Evolutionary conservation across 1,284 basidiomycete genomes (phyloP).

Genomic region (Anthracocystis panici-leucophaei): DNA sequence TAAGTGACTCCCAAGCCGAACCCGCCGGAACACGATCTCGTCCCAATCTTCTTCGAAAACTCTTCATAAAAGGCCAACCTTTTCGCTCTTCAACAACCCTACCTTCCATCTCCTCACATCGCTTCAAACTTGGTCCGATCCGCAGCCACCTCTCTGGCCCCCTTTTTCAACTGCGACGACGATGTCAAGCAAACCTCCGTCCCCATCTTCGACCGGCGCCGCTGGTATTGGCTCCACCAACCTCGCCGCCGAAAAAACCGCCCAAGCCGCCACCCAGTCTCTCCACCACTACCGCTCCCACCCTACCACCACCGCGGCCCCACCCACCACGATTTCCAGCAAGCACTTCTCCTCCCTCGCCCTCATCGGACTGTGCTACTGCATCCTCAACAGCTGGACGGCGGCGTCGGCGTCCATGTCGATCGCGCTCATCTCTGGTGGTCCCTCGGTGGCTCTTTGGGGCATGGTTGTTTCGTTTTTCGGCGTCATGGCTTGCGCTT

Average conservation of each 20-base stretch:
- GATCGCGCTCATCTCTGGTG: constrained; percentile 67
- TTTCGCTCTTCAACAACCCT: too few species aligned
- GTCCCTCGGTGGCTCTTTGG: constrained; percentile 70
- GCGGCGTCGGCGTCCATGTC: constrained; percentile 63
- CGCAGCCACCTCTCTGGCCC: too few species aligned
- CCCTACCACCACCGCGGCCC: background rate
- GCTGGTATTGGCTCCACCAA: background rate
- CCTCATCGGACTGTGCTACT: constrained; percentile 50
- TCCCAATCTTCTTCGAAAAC: too few species aligned
- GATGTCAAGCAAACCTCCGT: background rate
- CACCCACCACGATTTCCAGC: constrained; percentile 1
- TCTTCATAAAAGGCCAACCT: too few species aligned
- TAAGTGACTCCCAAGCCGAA: too few species aligned
- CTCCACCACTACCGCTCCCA: constrained; percentile 33
- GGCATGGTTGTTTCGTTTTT: constrained; percentile 68
- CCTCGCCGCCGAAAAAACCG: constrained; percentile 26
- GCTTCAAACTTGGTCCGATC: too few species aligned
- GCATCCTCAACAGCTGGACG: constrained; percentile 66
- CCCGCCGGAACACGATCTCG: too few species aligned
- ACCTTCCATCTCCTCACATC: too few species aligned
- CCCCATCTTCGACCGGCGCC: background rate
- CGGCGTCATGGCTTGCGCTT: constrained; percentile 68
- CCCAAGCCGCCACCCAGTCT: constrained; percentile 30
- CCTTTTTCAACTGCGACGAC: background rate
- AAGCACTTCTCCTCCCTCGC: constrained; percentile 49